Base-by-base conservation (phyloP, 2,329 filamentous ascomycete genomes). In the Fusarium ambrosium region DNA sequence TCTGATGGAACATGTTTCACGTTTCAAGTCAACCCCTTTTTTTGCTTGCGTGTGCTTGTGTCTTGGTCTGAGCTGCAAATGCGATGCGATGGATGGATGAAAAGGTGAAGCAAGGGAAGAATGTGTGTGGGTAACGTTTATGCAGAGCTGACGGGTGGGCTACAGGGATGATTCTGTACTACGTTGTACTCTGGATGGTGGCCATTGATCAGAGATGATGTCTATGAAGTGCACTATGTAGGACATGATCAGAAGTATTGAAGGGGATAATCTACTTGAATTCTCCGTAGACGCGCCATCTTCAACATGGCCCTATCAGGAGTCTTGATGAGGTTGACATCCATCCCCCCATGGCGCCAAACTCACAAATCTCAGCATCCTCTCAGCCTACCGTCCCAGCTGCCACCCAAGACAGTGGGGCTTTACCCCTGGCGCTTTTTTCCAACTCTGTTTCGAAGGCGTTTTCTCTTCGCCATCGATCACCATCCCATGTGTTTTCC, bases 21-120 rank as follows among this genome's bases (percentile, higher is more conserved):
- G 76, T 77, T 77, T 78, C 68, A 73, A 56, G 4, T 34, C 22
- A 20, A 4, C 27, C 27, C 27, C 62, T 18, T 67, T 67, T 14
- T 22, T 13, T 20, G 60, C 34, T 20, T 63, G 61, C 45, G 45
- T 55, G 61, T 51, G 60, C 29, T 14, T 51, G 16, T 63, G 45
- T 63, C 61, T 53, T 39, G 43, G 48, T 53, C 48, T 53, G 27
- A 10, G 27, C 29, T 53, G 41, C 48, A 68, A 43, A 43, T 43
- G 41, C 41, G n/a, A 56, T 39, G 39, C 37, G 36, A 39, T 29
- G 51, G 11, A 22, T 55, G 29, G 51, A 22, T 55, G 51, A 6
- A 22, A 6, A 22, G 48, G 58, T 32, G 32, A 72, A 64, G 72
- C 65, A 67, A 69, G 68, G 68, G 71, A 68, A 73, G 51, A 71